Conservation (phyloP, 2,329 filamentous ascomycete genomes). For the Aspergillus bombycis region DNA sequence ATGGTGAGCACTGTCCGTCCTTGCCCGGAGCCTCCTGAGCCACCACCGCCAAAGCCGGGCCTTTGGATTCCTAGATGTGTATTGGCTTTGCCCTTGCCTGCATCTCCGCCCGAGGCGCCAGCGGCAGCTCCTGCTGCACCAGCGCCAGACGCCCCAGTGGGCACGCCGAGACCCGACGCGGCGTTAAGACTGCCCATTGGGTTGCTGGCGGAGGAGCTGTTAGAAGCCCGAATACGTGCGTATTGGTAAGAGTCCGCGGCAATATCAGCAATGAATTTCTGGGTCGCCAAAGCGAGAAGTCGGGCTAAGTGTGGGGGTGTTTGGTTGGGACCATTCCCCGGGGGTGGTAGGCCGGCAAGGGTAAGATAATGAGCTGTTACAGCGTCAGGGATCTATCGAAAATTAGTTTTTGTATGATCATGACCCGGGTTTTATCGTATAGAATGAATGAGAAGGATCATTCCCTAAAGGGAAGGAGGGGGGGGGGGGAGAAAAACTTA, state of each 20-base stretch:
- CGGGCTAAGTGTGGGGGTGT: slow-evolving; percentile 81
- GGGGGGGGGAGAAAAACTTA: slow-evolving; percentile 53
- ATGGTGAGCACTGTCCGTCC: slow-evolving; percentile 95
- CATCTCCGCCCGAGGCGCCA: slow-evolving; percentile 52
- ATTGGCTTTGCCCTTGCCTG: slow-evolving; percentile 52
- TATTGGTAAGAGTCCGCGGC: slow-evolving; percentile 98
- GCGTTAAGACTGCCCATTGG: slow-evolving; percentile 85
- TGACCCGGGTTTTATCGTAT: too few species aligned
- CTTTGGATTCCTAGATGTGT: slow-evolving; percentile 72
- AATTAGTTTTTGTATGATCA: slow-evolving; percentile 8
- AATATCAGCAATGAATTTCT: slow-evolving; percentile 98
- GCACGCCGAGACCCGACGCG: slow-evolving; percentile 57
- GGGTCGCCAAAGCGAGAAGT: slow-evolving; percentile 92
- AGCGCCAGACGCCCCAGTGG: slow-evolving; percentile 58
- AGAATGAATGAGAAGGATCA: neutral
- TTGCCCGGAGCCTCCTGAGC: slow-evolving; percentile 77
- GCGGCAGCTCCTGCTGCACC: slow-evolving; percentile 54
- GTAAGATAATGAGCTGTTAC: slow-evolving; percentile 99
- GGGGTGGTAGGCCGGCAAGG: slow-evolving; percentile 88
- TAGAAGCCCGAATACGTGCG: slow-evolving; percentile 90
- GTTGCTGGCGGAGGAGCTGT: slow-evolving; percentile 83
- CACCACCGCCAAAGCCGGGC: slow-evolving; percentile 82
- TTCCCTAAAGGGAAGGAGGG: slow-evolving; percentile 8
- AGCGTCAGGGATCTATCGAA: slow-evolving; percentile 83
- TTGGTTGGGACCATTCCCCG: slow-evolving; percentile 77